These are phyloP conservation scores for Litsea cubeba DNA, from an alignment of 164 flowering plant species.

Conservation along the genomic window DNA sequence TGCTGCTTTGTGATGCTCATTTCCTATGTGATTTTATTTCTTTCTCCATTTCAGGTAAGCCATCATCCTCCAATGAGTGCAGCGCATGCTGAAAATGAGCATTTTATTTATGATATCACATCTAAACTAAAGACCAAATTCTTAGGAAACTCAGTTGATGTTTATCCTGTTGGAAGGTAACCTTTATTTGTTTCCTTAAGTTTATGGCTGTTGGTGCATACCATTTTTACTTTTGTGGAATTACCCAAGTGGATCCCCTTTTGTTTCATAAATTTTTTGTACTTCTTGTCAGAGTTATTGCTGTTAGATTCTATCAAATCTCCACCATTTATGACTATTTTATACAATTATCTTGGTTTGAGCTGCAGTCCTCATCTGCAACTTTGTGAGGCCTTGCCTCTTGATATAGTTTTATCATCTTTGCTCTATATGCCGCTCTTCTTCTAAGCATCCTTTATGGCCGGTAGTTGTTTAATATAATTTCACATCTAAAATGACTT, in stretches of 20 bases:
- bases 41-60: slow-evolving; percentile 50
- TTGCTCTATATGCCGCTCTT: neutral
- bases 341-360: neutral
- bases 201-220: neutral
- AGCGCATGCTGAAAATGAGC: slow-evolving; percentile 87
- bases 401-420: neutral
- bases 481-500: no score
- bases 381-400: neutral
- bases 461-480: neutral
- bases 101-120: slow-evolving; percentile 73
- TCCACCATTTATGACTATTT: neutral
- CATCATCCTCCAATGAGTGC: slow-evolving; percentile 94
- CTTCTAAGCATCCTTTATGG: neutral
- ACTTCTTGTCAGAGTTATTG: neutral
- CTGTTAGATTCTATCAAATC: neutral
- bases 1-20: neutral
- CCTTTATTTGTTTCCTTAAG: neutral
- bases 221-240: neutral
- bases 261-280: neutral
- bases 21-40: neutral
- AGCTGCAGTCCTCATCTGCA: neutral
- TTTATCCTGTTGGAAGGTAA: slow-evolving; percentile 83
- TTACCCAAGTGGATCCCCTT: neutral
- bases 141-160: slow-evolving; percentile 73
- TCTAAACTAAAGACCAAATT: slow-evolving; percentile 79